Base-by-base conservation (phyloP, 139 green algal species). In the Pleodorina starrii region DNA sequence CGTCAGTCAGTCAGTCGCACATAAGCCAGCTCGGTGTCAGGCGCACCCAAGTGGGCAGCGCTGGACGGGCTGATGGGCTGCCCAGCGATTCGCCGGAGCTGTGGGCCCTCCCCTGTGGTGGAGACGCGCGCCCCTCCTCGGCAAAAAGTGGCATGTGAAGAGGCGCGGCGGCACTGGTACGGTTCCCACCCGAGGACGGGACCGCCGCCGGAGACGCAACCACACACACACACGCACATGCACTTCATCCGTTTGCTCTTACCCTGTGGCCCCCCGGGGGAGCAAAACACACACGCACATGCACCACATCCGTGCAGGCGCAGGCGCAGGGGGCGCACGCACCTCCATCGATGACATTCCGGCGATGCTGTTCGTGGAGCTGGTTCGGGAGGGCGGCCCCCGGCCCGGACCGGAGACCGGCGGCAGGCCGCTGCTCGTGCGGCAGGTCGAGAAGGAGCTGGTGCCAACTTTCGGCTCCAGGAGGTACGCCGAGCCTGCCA, bases 391-490 rank as follows among this genome's bases (percentile, higher is more conserved):
- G 60, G 81, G 81, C 21, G 81, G 81, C 1, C 81, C 81, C 38
- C 81, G 57, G 0, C 36, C 51, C 51, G 27, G 21, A 4, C 36
- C 78, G n/a, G 0, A 10, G 10, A 9, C 38, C 32, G 46, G 17
- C 12, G 27, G 42, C 19, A 77, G 19, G 27, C 81, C 81, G 44
- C 81, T 87, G 43, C 27, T 78, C 21, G 81, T 87, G 25, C 81
- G 81, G 63, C 60, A 78, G 27, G 81, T 78, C 35, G 81, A 87
- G 43, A 87, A 87, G 60, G 81, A 87, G 59, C 79, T 76, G 12
- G 79, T 75, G 79, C 21, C 42, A 25, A 36, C 36, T 42, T 36
- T 66, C 60, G 4, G 21, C 16, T 87, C 81, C n/a, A 87, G 5
- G 6, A 60, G 3, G 11, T 87, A 87, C 2, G 81, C 60, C 17